Percentiles rank a stretch among this genome's conserved stretches.
These are phyloP conservation scores for Colletotrichum cereale DNA, from an alignment of 2,329 filamentous ascomycete genomes.

Conservation along the genomic window DNA sequence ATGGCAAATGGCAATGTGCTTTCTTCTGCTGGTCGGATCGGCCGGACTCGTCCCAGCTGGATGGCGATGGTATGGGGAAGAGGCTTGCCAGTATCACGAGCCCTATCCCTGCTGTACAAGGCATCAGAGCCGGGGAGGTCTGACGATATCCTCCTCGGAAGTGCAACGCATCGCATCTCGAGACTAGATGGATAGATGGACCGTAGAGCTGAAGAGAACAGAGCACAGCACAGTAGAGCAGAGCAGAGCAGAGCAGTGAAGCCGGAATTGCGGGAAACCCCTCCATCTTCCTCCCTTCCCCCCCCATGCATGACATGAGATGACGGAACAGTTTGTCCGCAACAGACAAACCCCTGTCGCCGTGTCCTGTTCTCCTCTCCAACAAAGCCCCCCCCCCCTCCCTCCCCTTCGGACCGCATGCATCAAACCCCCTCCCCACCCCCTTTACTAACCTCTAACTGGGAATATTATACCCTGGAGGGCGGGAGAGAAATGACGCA, in stretches of 20 bases:
- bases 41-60: background rate
- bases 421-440: background rate
- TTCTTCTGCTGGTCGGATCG: slow-evolving; percentile 11
- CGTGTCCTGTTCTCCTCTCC: background rate
- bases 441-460: too few species aligned
- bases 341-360: background rate
- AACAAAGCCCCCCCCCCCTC: background rate
- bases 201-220: background rate
- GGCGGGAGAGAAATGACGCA: slow-evolving; percentile 28
- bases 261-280: background rate
- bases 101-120: slow-evolving; percentile 15
- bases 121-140: too few species aligned
- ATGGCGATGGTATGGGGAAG: background rate
- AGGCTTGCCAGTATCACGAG: background rate
- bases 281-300: background rate
- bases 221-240: background rate
- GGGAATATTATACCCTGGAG: background rate
- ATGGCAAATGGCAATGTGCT: background rate
- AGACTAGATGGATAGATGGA: background rate
- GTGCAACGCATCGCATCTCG: background rate
- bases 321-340: slow-evolving; percentile 10
- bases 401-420: slow-evolving; percentile 11
- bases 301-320: background rate
- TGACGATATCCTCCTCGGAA: background rate
- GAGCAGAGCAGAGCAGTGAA: background rate